Conservation (phyloP, 768 basidiomycete genomes). For the Macrolepiota fuliginosa region DNA sequence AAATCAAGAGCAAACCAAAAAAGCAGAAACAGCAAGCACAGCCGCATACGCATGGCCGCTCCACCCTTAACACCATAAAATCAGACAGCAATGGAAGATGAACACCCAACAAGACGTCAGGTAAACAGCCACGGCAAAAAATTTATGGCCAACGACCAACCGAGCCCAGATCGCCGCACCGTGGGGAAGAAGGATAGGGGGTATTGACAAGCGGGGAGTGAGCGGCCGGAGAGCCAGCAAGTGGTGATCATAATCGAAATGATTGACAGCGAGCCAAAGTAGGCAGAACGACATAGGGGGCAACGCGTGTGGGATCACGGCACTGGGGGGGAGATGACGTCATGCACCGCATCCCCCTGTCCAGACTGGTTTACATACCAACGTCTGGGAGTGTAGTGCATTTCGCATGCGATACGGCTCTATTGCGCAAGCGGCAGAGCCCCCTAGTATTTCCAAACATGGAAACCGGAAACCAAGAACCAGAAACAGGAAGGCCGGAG, state of each 20-base stretch:
- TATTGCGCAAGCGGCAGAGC: no score
- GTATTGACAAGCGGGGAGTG: background rate
- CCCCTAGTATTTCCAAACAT: background rate
- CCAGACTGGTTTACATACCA: no score
- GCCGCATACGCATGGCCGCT: no score
- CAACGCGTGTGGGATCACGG: no score
- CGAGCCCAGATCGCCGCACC: background rate
- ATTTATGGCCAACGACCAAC: background rate
- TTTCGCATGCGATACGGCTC: background rate
- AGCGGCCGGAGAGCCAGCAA: no score
- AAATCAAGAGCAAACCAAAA: background rate
- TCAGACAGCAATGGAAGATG: background rate
- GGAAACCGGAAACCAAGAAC: background rate
- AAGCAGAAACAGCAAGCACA: no score
- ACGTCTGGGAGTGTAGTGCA: background rate
- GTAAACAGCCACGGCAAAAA: background rate
- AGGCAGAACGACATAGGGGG: no score
- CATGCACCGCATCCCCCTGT: no score
- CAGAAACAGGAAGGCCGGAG: background rate
- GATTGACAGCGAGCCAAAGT: no score
- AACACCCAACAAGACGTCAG: background rate
- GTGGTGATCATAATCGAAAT: no score
- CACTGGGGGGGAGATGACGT: no score
- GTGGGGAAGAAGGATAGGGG: background rate
- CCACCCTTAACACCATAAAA: no score